Evolutionary conservation across 306 rosid species (phyloP).

Genomic region (Mucuna pruriens): DNA sequence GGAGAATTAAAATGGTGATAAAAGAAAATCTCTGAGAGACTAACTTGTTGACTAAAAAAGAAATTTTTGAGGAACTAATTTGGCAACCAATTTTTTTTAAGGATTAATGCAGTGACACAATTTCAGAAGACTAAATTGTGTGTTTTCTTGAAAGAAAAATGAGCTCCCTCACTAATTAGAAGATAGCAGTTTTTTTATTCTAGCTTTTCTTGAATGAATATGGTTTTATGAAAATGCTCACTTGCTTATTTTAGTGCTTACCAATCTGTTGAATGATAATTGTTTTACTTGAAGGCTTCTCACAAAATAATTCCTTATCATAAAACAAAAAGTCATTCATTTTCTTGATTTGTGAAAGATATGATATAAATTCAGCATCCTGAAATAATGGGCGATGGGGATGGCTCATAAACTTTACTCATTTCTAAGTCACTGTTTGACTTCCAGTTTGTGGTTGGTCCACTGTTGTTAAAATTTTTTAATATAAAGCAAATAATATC

Average conservation of each 20-base stretch:
- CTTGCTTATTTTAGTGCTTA: slow-evolving; percentile 21
- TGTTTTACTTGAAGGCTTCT: not conserved
- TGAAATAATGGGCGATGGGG: not conserved
- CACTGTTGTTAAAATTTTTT: not conserved
- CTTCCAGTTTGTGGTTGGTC: not conserved
- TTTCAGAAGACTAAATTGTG: not conserved
- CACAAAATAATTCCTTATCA: not conserved
- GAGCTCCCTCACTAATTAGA: not conserved
- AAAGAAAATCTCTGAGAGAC: not conserved
- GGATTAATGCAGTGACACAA: not conserved
- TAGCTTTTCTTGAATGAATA: slow-evolving; percentile 9
- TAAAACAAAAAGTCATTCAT: not conserved
- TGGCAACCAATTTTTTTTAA: not conserved
- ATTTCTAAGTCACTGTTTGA: not conserved
- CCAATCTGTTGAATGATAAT: not conserved
- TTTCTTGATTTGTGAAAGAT: slow-evolving; percentile 19
- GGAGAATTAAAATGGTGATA: not conserved
- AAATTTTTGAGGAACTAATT: not conserved
- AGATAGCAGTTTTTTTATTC: not conserved
- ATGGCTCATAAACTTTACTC: not conserved
- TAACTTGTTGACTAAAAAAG: not conserved
- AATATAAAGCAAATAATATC: not conserved
- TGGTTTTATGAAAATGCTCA: slow-evolving; percentile 1
- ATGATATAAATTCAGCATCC: not conserved
- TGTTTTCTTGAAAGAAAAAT: not conserved